These are phyloP conservation scores for Cryptococcus sp. DNA, from an alignment of 1,284 basidiomycete species.

Conservation along the genomic window DNA sequence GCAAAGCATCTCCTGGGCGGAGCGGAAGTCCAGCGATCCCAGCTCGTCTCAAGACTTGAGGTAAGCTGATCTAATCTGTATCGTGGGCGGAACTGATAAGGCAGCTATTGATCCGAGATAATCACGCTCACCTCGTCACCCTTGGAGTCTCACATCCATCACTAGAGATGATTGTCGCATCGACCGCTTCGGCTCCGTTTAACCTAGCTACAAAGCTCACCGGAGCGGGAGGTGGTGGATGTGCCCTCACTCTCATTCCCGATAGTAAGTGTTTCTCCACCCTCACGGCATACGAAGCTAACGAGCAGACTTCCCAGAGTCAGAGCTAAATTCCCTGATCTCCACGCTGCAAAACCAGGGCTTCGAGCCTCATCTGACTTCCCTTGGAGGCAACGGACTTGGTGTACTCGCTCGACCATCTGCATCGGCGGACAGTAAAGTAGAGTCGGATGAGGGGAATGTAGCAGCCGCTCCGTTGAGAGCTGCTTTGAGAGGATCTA, in stretches of 20 bases:
- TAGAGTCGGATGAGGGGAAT: conserved; percentile 17
- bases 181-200: conserved; percentile 62
- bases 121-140: conserved; percentile 77
- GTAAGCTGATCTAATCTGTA: conserved; percentile 7
- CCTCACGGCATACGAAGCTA: not conserved
- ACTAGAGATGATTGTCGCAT: conserved; percentile 74
- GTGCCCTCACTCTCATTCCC: conserved; percentile 90
- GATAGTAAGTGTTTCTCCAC: conserved; percentile 55
- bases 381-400: conserved; percentile 87
- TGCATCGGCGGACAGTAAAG: not conserved
- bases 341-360: conserved; percentile 59
- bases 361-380: conserved; percentile 83
- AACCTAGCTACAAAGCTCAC: conserved; percentile 90
- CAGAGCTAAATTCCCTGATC: conserved; percentile 58
- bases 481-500: conserved; percentile 22
- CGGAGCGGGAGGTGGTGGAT: conserved; percentile 97
- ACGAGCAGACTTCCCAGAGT: conserved; percentile 59
- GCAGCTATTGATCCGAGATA: conserved; percentile 76
- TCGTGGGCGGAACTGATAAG: not conserved
- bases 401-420: conserved; percentile 56
- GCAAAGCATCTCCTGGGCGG: conserved; percentile 68
- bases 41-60: conserved; percentile 53
- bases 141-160: conserved; percentile 92
- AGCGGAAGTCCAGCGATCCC: conserved; percentile 51
- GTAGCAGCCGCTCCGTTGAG: conserved; percentile 26